Conservation (phyloP, 1,284 basidiomycete genomes). For the Chondrostereum purpureum region DNA sequence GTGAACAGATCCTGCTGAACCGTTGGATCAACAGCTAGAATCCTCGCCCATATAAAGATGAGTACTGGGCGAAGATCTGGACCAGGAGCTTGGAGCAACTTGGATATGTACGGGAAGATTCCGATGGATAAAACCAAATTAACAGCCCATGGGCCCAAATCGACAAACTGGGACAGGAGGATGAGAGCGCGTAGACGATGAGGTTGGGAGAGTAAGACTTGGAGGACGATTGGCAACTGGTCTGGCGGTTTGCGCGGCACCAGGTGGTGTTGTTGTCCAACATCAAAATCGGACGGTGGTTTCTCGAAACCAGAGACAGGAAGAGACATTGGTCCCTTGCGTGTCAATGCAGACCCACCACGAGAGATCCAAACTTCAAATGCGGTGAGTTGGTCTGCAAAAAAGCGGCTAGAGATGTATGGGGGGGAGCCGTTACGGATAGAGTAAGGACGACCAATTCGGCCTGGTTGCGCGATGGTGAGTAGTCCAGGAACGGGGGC, state of each 20-base stretch:
- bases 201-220: conserved; percentile 93
- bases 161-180: conserved; percentile 95
- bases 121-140: conserved; percentile 96
- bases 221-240: conserved; percentile 95
- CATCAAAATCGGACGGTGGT: conserved; percentile 17
- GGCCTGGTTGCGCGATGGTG: conserved; percentile 28
- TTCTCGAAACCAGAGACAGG: conserved; percentile 36
- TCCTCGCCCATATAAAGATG: conserved; percentile 98
- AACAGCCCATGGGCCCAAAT: conserved; percentile 97
- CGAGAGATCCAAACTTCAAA: conserved; percentile 98
- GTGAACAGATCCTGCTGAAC: conserved; percentile 90
- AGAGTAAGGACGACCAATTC: conserved; percentile 26
- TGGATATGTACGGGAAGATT: conserved; percentile 98
- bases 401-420: conserved; percentile 91
- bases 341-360: conserved; percentile 77
- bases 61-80: conserved; percentile 95
- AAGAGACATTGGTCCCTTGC: conserved; percentile 66
- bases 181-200: conserved; percentile 94
- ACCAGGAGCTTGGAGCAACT: conserved; percentile 91
- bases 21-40: conserved; percentile 89
- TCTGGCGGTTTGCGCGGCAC: conserved; percentile 88
- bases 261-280: conserved; percentile 45
- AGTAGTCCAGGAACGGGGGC: conserved; percentile 3
- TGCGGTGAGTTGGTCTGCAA: conserved; percentile 93
- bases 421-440: conserved; percentile 36